Percentiles rank a stretch among this genome's conserved stretches.
phyloP scores from a whole-genome alignment of 805 yeast species.

The Barnettozyma salicaria region DNA sequence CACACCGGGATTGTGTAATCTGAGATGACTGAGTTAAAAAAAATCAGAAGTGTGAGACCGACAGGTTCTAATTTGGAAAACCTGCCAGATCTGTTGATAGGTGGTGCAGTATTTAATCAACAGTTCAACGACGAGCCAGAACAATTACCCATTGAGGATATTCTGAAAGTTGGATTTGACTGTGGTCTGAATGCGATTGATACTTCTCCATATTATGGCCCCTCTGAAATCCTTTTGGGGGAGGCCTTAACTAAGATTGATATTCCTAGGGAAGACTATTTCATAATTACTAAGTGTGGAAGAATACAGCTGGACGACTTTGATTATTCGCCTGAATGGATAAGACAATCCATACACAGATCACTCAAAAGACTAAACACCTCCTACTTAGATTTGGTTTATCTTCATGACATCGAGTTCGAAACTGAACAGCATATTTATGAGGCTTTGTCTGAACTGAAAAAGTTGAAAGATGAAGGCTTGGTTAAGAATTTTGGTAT shows the following conservation, averaged over 20 bases:
- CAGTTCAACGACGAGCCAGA: slow-evolving; percentile 73
- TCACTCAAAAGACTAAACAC: slow-evolving; percentile 65
- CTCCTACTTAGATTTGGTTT: slow-evolving; percentile 69
- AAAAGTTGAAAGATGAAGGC: slow-evolving; percentile 57
- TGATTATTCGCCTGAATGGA: slow-evolving; percentile 60
- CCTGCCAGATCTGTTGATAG: slow-evolving; percentile 60
- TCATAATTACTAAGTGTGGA: slow-evolving; percentile 83
- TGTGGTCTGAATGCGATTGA: slow-evolving; percentile 75
- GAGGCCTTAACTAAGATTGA: slow-evolving; percentile 44
- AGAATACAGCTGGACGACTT: slow-evolving; percentile 62
- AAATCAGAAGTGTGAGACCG: slow-evolving; percentile 16
- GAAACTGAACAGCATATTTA: slow-evolving; percentile 47
- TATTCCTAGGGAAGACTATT: slow-evolving; percentile 54
- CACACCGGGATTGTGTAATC: too few species aligned
- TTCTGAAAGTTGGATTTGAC: slow-evolving; percentile 54
- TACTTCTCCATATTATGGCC: slow-evolving; percentile 92
- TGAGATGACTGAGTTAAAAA: slow-evolving; percentile 10
- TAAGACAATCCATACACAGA: slow-evolving; percentile 57
- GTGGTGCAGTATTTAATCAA: slow-evolving; percentile 84
- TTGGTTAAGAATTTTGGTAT: slow-evolving; percentile 62
- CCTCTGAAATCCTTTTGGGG: slow-evolving; percentile 74
- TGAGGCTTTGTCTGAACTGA: slow-evolving; percentile 59
- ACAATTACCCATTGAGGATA: slow-evolving; percentile 47
- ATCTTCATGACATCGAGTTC: slow-evolving; percentile 87
- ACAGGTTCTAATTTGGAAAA: slow-evolving; percentile 25